Conservation (phyloP, 306 rosid species). For the Cicer yamashitae region DNA sequence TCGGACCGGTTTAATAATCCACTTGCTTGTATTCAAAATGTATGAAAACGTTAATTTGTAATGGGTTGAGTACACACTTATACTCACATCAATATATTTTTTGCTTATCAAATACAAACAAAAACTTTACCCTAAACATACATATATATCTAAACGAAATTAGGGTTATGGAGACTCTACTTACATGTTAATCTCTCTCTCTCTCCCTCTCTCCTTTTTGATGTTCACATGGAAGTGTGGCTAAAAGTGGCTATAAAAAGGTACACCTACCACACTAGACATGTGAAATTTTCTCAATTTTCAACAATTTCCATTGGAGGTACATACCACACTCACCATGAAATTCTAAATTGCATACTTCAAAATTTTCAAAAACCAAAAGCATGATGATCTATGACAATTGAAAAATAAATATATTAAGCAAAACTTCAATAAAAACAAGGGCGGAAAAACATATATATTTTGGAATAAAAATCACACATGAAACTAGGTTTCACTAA, state of each 20-base stretch:
- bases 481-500: slow-evolving; percentile 34
- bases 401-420: slow-evolving; percentile 34
- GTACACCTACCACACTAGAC: slow-evolving; percentile 25
- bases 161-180: slow-evolving; percentile 50
- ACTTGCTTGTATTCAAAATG: too few species aligned
- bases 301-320: slow-evolving; percentile 32
- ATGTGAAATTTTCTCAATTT: slow-evolving; percentile 34
- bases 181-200: neutral
- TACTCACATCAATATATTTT: too few species aligned
- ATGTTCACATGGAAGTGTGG: slow-evolving; percentile 35
- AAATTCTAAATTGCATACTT: slow-evolving; percentile 3
- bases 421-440: slow-evolving; percentile 9
- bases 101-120: neutral
- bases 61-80: too few species aligned
- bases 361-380: slow-evolving; percentile 26
- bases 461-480: slow-evolving; percentile 3
- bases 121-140: neutral
- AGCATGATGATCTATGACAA: slow-evolving; percentile 35
- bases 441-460: neutral
- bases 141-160: slow-evolving; percentile 27
- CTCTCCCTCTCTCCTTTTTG: neutral
- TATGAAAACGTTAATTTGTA: too few species aligned
- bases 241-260: slow-evolving; percentile 34
- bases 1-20: too few species aligned
- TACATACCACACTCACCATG: slow-evolving; percentile 19